Evolutionary conservation across 2,329 filamentous ascomycete species (phyloP).

Genomic region (Cadophora luteo-olivacea): DNA sequence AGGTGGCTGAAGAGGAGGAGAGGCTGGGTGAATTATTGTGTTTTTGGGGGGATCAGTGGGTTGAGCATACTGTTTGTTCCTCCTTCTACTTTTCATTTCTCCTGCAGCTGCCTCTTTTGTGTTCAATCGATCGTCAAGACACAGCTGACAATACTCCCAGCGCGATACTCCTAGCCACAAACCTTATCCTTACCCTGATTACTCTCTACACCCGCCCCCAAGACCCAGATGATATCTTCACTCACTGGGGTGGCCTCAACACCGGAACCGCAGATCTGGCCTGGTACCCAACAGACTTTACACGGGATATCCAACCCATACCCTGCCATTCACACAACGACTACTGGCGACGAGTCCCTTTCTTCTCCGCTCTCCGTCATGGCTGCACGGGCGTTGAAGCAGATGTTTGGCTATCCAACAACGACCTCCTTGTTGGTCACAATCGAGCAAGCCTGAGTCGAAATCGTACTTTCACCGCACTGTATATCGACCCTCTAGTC

Average conservation of each 20-base stretch:
- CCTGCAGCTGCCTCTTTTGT: no score
- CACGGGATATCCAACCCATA: slow-evolving; percentile 59
- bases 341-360: slow-evolving; percentile 68
- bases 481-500: slow-evolving; percentile 71
- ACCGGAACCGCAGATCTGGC: slow-evolving; percentile 49
- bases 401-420: slow-evolving; percentile 68
- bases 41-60: slow-evolving; percentile 48
- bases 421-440: slow-evolving; percentile 69
- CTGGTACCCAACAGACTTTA: slow-evolving; percentile 58
- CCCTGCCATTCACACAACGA: slow-evolving; percentile 74
- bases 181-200: slow-evolving; percentile 44
- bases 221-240: slow-evolving; percentile 42
- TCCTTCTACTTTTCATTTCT: not conserved
- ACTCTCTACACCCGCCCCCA: slow-evolving; percentile 41
- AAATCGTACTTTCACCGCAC: slow-evolving; percentile 62
- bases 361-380: slow-evolving; percentile 65
- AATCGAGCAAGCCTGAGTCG: slow-evolving; percentile 58
- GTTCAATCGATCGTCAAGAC: not conserved
- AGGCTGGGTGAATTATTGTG: slow-evolving; percentile 41
- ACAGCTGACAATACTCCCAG: slow-evolving; percentile 32
- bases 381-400: slow-evolving; percentile 71
- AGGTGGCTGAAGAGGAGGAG: slow-evolving; percentile 26
- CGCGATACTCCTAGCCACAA: slow-evolving; percentile 45
- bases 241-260: slow-evolving; percentile 48
- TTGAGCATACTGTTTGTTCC: slow-evolving; percentile 47